Evolutionary conservation across 2,329 filamentous ascomycete genomes (phyloP).

Genomic region (Fusarium concolor): DNA sequence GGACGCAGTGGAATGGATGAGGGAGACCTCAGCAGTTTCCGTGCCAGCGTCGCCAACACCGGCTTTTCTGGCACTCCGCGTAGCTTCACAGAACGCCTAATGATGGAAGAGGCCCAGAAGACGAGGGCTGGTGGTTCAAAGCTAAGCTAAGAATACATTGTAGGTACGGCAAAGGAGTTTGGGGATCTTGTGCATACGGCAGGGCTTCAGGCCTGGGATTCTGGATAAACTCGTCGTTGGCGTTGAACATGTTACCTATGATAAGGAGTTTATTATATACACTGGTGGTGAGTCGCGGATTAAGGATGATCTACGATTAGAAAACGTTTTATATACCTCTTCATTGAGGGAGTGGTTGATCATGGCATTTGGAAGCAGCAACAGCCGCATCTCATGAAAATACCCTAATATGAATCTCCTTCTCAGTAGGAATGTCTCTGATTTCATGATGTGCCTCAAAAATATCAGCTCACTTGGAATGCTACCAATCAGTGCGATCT

Average conservation of each 20-base stretch:
- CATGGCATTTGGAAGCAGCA: constrained; percentile 14
- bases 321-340: constrained; percentile 24
- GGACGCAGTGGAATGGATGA: constrained; percentile 63
- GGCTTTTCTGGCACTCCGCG: constrained; percentile 58
- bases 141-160: constrained; percentile 33
- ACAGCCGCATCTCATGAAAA: background rate
- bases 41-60: constrained; percentile 54
- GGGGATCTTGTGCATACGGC: constrained; percentile 37
- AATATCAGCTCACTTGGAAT: constrained; percentile 6
- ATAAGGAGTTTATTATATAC: constrained; percentile 40
- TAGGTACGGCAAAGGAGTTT: constrained; percentile 39
- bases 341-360: constrained; percentile 19
- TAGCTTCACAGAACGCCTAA: constrained; percentile 62
- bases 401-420: constrained; percentile 1
- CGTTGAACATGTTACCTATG: constrained; percentile 46
- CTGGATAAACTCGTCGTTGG: constrained; percentile 45
- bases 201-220: constrained; percentile 38
- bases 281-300: constrained; percentile 19
- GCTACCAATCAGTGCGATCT: constrained; percentile 32
- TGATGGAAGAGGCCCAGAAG: constrained; percentile 60
- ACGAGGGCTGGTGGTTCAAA: constrained; percentile 40
- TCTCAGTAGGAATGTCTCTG: background rate
- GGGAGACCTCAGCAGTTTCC: constrained; percentile 58
- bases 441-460: constrained; percentile 7
- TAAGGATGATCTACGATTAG: constrained; percentile 24